Conservation (phyloP, 2,329 filamentous ascomycete species). For the Aplosporella prunicola region DNA sequence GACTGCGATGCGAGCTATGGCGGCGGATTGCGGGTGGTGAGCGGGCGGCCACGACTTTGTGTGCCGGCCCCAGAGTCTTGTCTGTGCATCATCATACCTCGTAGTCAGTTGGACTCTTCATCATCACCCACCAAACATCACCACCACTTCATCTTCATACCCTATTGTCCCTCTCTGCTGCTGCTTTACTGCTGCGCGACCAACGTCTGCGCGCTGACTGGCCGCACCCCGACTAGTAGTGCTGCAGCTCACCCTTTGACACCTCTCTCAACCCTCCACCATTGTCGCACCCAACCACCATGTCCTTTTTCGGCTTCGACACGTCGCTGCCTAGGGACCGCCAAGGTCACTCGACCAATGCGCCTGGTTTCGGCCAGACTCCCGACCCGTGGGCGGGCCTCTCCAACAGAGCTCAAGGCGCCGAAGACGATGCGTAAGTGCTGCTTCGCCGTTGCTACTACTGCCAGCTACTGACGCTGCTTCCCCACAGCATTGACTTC, state of each 20-base stretch:
- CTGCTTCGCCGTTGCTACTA: not conserved
- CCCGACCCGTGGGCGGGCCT: conserved; percentile 84
- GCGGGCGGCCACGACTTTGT: too few relatives aligned
- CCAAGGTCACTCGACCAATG: conserved; percentile 52
- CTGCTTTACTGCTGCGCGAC: not conserved
- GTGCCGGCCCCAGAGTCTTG: too few relatives aligned
- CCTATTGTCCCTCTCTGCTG: not conserved
- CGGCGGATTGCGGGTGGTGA: too few relatives aligned
- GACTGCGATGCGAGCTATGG: too few relatives aligned
- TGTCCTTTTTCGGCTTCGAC: conserved; percentile 94
- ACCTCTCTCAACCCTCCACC: conserved; percentile 13
- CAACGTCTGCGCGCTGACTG: conserved; percentile 12
- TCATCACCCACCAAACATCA: not conserved
- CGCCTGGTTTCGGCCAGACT: conserved; percentile 71
- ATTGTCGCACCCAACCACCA: conserved; percentile 29
- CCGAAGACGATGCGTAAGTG: conserved; percentile 53
- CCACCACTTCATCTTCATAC: too few relatives aligned
- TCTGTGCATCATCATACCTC: too few relatives aligned
- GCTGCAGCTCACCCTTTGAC: conserved; percentile 4
- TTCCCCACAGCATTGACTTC: conserved; percentile 60
- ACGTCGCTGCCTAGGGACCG: conserved; percentile 53
- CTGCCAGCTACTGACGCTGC: conserved; percentile 32
- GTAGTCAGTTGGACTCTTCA: not conserved
- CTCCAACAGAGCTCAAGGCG: conserved; percentile 44
- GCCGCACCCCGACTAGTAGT: conserved; percentile 9